Base-by-base conservation (phyloP, 495 filamentous ascomycete species). In the Emericellopsis terricola region DNA sequence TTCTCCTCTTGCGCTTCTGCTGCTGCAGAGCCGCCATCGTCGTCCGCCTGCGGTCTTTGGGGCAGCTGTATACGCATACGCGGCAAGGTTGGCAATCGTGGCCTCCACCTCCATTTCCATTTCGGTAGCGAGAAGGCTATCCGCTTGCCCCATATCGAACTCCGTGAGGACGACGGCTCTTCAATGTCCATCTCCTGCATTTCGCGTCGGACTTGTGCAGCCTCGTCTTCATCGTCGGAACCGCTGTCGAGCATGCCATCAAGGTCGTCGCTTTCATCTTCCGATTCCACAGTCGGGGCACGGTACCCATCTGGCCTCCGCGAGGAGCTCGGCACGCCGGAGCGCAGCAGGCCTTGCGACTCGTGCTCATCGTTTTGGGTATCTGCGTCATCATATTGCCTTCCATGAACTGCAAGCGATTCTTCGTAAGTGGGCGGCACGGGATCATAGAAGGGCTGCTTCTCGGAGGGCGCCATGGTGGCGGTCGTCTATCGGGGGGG, bases 101-200 rank as follows among this genome's bases (percentile, higher is more conserved):
- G 14, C 31, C 57, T 52, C 47, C 60, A 64, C 18, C 48, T 39
- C 41, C 59, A 56, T 28, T 57, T 63, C 52, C 56, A 67, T 35
- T 61, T 54, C 21, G 62, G 56, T 30, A 56, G 46, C 1, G 60
- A 54, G 24, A 59, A 49, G 18, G 54, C 55, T 38, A 71, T 65
- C 38, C 68, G 47, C 52, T 64, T 64, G 34, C 56, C 60, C 63
- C 62, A 66, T 15, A 55, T 40, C 1, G 52, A 56, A 13, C 60
- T 52, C 19, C 49, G 40, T 23, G 41, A 48, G 43, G 41, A 61
- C 33, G 38, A 53, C 34, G 75, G 73, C 45, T 94, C 87, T 41
- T 83, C 62, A 5, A 92, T 69, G 46, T 93, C 87, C 70, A 97
- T 72, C 64, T 94, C 78, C 42, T 83, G 71, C 55, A 96, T 77